Base-by-base conservation (phyloP, 176 grass and related monocot species). In the Carex myosuroides region DNA sequence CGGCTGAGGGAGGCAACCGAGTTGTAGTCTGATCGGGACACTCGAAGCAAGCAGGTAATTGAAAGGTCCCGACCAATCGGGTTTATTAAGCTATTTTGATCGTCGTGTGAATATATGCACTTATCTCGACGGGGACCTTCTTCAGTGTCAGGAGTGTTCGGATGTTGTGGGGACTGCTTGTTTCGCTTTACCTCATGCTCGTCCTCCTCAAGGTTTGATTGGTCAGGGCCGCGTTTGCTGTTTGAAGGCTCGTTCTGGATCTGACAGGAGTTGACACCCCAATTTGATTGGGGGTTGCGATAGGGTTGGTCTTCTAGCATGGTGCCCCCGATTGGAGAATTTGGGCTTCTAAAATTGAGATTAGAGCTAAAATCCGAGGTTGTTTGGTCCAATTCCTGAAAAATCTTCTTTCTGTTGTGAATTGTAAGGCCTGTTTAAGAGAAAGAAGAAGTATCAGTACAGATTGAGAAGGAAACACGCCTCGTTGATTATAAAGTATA, bases 21-120 rank as follows among this genome's bases (percentile, higher is more conserved):
- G 56, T 91, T 91, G 12, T 95, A 99, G 83, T 99, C 89, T 0
- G 96, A 99, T 22, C 93, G 87, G 14, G 96, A 99, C 37, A 95
- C 85, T 52, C 60, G 83, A 60, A 95, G 87, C 60, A 99, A 85
- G 83, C 96, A 99, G 26, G 86, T 95, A 63, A 99, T 85, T 68
- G 87, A 93, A 20, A 94, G 77, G 85, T 99, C 96, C 26, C 88
- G 87, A 3, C 92, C 92, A 55, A 97, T 91, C 17, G 88, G 84
- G 60, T 86, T 88, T 10, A 97, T 94, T 82, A 94, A 89, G 86
- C 74, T 85, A 81, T 75, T 88, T 66, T 66, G 57, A 80, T 79
- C 81, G 29, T 83, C 69, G 35, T 86, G 61, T 37, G 88, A 86
- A 13, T 56, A 70, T 0, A 48, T 82, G 9, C 65, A 81, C 7